A percentile compares a stretch with the other conserved stretches of the same genome.
phyloP scores from a whole-genome alignment of 73 alveolate species.

The Blepharisma stoltei region DNA sequence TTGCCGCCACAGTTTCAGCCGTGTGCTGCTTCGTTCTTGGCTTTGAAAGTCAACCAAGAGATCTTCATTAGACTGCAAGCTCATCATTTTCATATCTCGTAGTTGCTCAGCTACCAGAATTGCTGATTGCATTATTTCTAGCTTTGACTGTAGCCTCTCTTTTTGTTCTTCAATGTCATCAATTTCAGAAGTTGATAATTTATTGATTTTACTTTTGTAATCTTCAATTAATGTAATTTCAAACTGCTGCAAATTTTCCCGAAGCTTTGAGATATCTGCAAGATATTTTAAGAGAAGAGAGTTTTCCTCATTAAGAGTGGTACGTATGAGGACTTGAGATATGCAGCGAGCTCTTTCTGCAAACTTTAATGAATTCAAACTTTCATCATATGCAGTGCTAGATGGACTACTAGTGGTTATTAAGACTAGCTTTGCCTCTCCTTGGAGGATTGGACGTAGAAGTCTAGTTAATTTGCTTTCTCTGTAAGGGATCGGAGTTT shows the following conservation, averaged over 20 bases:
- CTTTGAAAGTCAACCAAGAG: not conserved
- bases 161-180: slow-evolving; percentile 15
- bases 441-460: slow-evolving; percentile 76
- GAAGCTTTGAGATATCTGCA: slow-evolving; percentile 17
- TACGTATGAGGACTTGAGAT: slow-evolving; percentile 6
- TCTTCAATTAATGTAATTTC: not conserved
- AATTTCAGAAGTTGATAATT: not conserved
- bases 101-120: slow-evolving; percentile 13
- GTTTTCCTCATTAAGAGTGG: not conserved
- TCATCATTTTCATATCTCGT: not conserved
- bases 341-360: slow-evolving; percentile 78
- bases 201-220: not conserved
- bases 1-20: slow-evolving; percentile 10
- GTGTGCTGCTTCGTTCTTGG: not conserved
- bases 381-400: slow-evolving; percentile 70
- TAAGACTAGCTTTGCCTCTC: slow-evolving; percentile 70
- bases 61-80: slow-evolving; percentile 7
- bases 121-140: slow-evolving; percentile 7
- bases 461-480: slow-evolving; percentile 84
- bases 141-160: not conserved
- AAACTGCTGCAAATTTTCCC: not conserved
- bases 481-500: slow-evolving; percentile 73
- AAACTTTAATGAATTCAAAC: slow-evolving; percentile 75
- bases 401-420: slow-evolving; percentile 80
- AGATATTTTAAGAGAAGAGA: slow-evolving; percentile 20